Evolutionary conservation across 345 rosid genomes (phyloP).

Genomic region (Syzygium aromaticum): DNA sequence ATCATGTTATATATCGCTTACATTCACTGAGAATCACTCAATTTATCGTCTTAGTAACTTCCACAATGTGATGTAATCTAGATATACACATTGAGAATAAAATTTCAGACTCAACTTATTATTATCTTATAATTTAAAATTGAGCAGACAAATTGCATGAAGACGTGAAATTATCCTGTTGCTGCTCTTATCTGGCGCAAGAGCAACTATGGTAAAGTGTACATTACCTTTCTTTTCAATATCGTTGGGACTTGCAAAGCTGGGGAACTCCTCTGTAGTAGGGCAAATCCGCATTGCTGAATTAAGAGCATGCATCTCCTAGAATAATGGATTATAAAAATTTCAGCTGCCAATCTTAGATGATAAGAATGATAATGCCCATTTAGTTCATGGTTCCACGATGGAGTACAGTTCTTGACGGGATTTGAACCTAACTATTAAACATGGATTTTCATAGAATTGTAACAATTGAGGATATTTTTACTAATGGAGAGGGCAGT

Average conservation of each 20-base stretch:
- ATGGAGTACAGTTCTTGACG: background rate
- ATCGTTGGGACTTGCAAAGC: slow-evolving; percentile 58
- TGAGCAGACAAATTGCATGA: slow-evolving; percentile 1
- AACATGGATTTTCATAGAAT: background rate
- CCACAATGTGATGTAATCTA: background rate
- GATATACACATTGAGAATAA: background rate
- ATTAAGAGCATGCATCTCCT: slow-evolving; percentile 11
- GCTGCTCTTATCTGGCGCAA: background rate
- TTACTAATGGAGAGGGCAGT: background rate
- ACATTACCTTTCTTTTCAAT: slow-evolving; percentile 49
- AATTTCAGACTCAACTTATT: background rate
- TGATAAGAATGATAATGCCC: background rate
- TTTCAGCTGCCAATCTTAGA: background rate
- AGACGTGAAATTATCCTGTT: background rate
- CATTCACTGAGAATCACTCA: background rate
- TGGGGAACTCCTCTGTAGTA: slow-evolving; percentile 55
- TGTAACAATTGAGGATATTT: background rate
- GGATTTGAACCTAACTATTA: background rate
- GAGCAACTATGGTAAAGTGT: background rate
- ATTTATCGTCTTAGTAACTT: background rate
- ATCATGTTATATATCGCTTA: background rate
- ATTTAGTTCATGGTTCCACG: background rate
- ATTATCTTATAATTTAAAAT: background rate
- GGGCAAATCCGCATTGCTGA: slow-evolving; percentile 31
- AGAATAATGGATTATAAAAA: background rate